phyloP scores from a whole-genome alignment of 768 basidiomycete species.

The Psilocybe tampanensis region DNA sequence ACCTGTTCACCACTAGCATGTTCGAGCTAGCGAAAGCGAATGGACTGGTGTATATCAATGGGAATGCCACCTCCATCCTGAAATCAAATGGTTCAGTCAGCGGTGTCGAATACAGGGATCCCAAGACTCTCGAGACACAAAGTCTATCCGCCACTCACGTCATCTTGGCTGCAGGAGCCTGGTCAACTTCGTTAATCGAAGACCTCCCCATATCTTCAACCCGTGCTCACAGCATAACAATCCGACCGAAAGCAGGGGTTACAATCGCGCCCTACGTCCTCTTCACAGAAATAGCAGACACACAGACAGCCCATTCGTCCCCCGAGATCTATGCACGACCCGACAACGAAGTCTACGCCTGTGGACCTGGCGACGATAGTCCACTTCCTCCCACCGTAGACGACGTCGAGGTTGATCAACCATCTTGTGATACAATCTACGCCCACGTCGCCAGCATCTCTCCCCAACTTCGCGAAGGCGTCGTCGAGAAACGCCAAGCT shows the following conservation, averaged over 20 bases:
- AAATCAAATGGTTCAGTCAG: slow-evolving; percentile 42
- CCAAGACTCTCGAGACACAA: slow-evolving; percentile 24
- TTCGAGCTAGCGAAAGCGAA: slow-evolving; percentile 59
- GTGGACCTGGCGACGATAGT: slow-evolving; percentile 77
- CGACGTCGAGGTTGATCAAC: slow-evolving; percentile 60
- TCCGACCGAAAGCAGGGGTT: slow-evolving; percentile 46
- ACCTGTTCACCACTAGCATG: slow-evolving; percentile 74
- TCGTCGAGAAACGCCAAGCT: slow-evolving; percentile 56
- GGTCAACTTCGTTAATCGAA: slow-evolving; percentile 68
- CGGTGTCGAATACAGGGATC: slow-evolving; percentile 48
- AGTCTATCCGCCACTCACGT: slow-evolving; percentile 66
- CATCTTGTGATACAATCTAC: slow-evolving; percentile 57
- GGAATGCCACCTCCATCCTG: slow-evolving; percentile 47
- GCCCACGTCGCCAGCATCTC: slow-evolving; percentile 65
- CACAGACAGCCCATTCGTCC: slow-evolving; percentile 31
- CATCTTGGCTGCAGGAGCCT: slow-evolving; percentile 83
- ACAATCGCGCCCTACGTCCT: slow-evolving; percentile 75
- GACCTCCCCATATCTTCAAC: slow-evolving; percentile 60
- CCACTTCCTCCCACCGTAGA: slow-evolving; percentile 72
- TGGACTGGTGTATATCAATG: slow-evolving; percentile 51
- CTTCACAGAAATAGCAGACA: slow-evolving; percentile 71
- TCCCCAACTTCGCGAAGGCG: slow-evolving; percentile 53
- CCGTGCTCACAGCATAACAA: slow-evolving; percentile 75
- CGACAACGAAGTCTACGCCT: slow-evolving; percentile 72
- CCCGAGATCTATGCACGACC: slow-evolving; percentile 79